phyloP scores from a whole-genome alignment of 176 grass and related monocot genomes.

The Hordeum vulgare region MorexV3_pseudomolecules_assembly NC_058520.1:167983566-167984065 shows the following conservation, averaged over 20 bases:
- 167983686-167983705: neutral
- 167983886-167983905: neutral
- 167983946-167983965: slow-evolving; percentile 75
- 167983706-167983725: neutral
- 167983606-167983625: neutral
- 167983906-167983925: neutral
- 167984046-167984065: slow-evolving; percentile 55
- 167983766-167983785: neutral
- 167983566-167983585: neutral
- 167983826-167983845: neutral
- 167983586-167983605: neutral
- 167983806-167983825: neutral
- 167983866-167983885: neutral
- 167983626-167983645: neutral
- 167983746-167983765: neutral
- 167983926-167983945: slow-evolving; percentile 70
- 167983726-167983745: neutral
- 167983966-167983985: slow-evolving; percentile 51
- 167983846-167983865: neutral
- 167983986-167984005: slow-evolving; percentile 35
- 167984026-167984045: slow-evolving; percentile 15
- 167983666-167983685: neutral
- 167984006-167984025: slow-evolving; percentile 6
- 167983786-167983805: slow-evolving; percentile 8
- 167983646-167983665: neutral